Evolutionary conservation across 148 eudicot species (phyloP).

Genomic region (Rhododendron vialii): DNA sequence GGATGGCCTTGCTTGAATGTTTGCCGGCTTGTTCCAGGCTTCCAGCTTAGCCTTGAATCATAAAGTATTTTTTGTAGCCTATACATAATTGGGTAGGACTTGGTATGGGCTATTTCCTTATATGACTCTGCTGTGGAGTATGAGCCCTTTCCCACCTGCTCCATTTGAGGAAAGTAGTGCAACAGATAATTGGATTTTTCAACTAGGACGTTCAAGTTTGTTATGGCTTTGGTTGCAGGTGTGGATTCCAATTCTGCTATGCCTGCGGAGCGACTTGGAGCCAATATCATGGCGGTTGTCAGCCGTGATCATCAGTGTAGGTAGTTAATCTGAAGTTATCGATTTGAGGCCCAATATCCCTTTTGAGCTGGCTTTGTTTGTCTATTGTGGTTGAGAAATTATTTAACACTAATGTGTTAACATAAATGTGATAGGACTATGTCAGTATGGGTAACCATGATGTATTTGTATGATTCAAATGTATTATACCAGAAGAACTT

Average conservation of each 20-base stretch:
- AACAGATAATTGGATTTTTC: background rate
- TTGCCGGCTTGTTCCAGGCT: background rate
- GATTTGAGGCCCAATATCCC: background rate
- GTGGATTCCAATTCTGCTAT: conserved; percentile 40
- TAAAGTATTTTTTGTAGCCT: background rate
- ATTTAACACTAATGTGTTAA: background rate
- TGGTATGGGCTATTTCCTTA: background rate
- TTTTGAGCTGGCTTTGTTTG: background rate
- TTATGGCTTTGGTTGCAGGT: conserved; percentile 20
- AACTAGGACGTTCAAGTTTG: background rate
- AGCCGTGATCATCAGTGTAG: background rate
- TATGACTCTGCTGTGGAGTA: background rate
- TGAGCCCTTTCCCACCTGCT: background rate
- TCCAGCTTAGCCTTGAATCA: background rate
- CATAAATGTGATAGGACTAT: background rate
- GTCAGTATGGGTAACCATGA: background rate
- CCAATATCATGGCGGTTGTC: conserved; percentile 20
- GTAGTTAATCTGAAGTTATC: background rate
- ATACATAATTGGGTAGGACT: background rate
- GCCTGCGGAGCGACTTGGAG: conserved; percentile 32
- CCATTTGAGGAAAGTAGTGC: background rate
- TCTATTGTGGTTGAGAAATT: background rate
- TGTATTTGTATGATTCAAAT: background rate
- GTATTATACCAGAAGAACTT: background rate
- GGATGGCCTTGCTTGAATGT: background rate